phyloP scores from a whole-genome alignment of 768 basidiomycete species.

The Termitomyces sp. region DNA sequence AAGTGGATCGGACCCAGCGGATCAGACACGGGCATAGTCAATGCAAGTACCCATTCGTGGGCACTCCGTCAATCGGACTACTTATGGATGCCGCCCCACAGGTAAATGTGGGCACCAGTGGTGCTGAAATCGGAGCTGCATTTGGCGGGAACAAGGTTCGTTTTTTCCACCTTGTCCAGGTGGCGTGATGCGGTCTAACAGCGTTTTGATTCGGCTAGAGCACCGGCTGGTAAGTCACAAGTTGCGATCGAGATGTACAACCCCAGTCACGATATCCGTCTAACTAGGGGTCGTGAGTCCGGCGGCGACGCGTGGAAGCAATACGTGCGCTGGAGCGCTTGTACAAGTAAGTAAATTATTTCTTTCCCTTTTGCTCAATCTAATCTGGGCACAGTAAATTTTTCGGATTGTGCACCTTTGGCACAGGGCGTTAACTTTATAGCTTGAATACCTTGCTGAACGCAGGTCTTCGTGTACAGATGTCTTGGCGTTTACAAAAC shows the following conservation, averaged over 20 bases:
- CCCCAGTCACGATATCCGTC: conserved; percentile 11
- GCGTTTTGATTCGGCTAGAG: conserved; percentile 44
- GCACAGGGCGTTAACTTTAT: conserved; percentile 92
- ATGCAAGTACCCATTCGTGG: conserved; percentile 49
- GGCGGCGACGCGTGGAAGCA: conserved; percentile 99
- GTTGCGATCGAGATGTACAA: conserved; percentile 4
- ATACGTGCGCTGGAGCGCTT: conserved; percentile 89
- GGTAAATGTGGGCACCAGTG: conserved; percentile 61
- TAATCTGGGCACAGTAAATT: conserved; percentile 60
- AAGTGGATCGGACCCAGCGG: conserved; percentile 92
- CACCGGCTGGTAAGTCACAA: conserved; percentile 69
- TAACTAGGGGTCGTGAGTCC: conserved; percentile 85
- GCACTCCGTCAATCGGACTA: conserved; percentile 11
- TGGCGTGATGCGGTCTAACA: conserved; percentile 21
- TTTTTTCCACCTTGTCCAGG: conserved; percentile 14
- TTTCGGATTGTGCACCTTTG: conserved; percentile 82
- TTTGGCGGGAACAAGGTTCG: conserved; percentile 92
- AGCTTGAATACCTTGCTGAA: conserved; percentile 33
- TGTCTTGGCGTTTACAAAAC: conserved; percentile 3
- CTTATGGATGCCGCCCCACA: conserved; percentile 21
- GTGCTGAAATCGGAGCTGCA: conserved; percentile 70
- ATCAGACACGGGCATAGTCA: conserved; percentile 90
- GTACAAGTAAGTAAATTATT: conserved; percentile 52
- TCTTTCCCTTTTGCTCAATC: background rate
- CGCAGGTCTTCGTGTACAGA: conserved; percentile 4